A percentile compares a stretch with the other conserved stretches of the same genome.
These are phyloP conservation scores for Helotiales sp. DNA, from an alignment of 2,329 filamentous ascomycete genomes.

Conservation along the genomic window DNA sequence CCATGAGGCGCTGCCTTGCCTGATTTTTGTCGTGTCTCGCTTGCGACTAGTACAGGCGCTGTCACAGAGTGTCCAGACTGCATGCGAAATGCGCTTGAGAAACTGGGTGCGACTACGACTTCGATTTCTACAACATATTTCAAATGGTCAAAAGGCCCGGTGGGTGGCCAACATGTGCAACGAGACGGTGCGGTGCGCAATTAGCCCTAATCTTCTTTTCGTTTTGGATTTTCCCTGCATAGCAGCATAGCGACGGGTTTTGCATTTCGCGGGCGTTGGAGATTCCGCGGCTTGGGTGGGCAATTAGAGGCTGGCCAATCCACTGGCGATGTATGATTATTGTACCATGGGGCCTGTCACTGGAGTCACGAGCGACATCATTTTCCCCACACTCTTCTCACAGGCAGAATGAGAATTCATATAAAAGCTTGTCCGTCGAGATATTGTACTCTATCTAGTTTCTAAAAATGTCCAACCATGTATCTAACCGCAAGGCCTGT, in stretches of 20 bases:
- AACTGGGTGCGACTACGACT: neutral
- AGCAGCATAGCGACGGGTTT: constrained; percentile 27
- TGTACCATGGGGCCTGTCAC: constrained; percentile 17
- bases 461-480: constrained; percentile 23
- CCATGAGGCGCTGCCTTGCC: too few relatives aligned
- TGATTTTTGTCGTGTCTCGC: neutral
- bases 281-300: constrained; percentile 10
- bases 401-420: constrained; percentile 31
- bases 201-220: neutral
- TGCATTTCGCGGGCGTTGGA: constrained; percentile 31
- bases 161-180: neutral
- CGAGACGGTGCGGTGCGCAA: neutral
- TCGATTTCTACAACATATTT: neutral
- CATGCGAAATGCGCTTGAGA: too few relatives aligned
- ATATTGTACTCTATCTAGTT: constrained; percentile 22
- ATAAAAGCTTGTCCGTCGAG: constrained; percentile 20
- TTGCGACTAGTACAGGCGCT: neutral
- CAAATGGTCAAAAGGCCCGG: neutral
- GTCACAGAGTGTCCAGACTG: neutral
- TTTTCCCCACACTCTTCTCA: constrained; percentile 18
- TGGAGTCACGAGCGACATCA: constrained; percentile 18
- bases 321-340: constrained; percentile 28
- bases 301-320: constrained; percentile 17
- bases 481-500: neutral
- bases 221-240: constrained; percentile 15